phyloP scores from a whole-genome alignment of 768 basidiomycete genomes.

The Pulveroboletus ravenelii region DNA sequence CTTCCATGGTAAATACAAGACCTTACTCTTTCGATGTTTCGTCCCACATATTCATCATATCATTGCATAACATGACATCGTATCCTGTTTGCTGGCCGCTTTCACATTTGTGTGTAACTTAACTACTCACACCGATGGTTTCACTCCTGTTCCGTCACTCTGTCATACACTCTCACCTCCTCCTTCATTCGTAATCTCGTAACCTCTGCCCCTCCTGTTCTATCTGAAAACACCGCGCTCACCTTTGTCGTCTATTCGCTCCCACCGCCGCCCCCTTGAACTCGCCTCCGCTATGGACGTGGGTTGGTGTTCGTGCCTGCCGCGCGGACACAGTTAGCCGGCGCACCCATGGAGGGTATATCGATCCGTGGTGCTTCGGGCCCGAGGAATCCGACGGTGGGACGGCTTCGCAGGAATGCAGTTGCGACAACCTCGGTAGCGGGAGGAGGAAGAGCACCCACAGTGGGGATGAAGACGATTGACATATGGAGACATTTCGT shows the following conservation, averaged over 20 bases:
- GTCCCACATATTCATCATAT: slow-evolving; percentile 24
- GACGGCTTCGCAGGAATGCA: slow-evolving; percentile 59
- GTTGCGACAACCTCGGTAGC: slow-evolving; percentile 29
- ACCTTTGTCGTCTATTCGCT: slow-evolving; percentile 32
- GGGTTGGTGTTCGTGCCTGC: slow-evolving; percentile 34
- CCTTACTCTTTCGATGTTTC: slow-evolving; percentile 28
- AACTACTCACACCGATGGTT: slow-evolving; percentile 14
- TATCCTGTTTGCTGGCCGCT: slow-evolving; percentile 11
- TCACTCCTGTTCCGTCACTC: slow-evolving; percentile 7
- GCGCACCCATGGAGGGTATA: slow-evolving; percentile 45
- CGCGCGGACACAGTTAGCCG: slow-evolving; percentile 34
- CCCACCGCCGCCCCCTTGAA: slow-evolving; percentile 23
- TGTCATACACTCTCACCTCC: slow-evolving; percentile 6
- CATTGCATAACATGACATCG: slow-evolving; percentile 22
- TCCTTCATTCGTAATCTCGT: slow-evolving; percentile 10
- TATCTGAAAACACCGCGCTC: slow-evolving; percentile 32
- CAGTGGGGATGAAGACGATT: slow-evolving; percentile 38
- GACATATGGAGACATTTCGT: slow-evolving; percentile 78
- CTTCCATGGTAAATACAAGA: slow-evolving; percentile 65
- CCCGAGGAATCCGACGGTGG: slow-evolving; percentile 37
- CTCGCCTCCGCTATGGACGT: slow-evolving; percentile 18
- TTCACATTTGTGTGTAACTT: slow-evolving; percentile 16
- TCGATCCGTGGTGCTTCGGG: slow-evolving; percentile 64
- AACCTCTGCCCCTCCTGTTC: neutral
- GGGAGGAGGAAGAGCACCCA: slow-evolving; percentile 12